A percentile compares a stretch with the other conserved stretches of the same genome.
Evolutionary conservation across 257 asterid species (phyloP).

Genomic region (Solanum sejunctum): DNA sequence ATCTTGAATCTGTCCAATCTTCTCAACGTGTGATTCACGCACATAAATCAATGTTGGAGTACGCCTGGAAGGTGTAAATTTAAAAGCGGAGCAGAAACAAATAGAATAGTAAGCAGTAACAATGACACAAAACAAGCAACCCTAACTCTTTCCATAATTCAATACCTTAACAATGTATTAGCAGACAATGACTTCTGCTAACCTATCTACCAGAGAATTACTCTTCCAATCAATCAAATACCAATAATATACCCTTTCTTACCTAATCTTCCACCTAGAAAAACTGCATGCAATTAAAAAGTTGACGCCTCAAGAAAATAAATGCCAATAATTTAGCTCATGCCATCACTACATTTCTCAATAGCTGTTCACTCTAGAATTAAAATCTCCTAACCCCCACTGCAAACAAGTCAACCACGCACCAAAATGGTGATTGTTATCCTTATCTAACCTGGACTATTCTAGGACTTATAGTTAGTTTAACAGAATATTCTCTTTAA

Average conservation of each 20-base stretch:
- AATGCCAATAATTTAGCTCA: neutral
- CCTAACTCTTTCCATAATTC: neutral
- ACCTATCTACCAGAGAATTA: neutral
- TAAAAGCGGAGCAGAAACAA: neutral
- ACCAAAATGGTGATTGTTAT: neutral
- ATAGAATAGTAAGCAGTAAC: neutral
- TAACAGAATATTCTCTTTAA: neutral
- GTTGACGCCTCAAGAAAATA: neutral
- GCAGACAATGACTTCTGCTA: neutral
- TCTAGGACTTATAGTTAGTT: neutral
- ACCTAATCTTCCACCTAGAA: neutral
- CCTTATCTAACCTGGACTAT: neutral
- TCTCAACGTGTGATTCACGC: slow-evolving; percentile 94
- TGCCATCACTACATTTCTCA: neutral
- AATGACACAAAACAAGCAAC: neutral
- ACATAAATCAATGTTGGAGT: slow-evolving; percentile 91
- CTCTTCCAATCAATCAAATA: neutral
- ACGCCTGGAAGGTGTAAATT: slow-evolving; percentile 40
- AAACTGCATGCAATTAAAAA: neutral
- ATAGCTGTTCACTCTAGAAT: neutral
- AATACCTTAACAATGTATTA: neutral
- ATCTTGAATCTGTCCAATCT: slow-evolving; percentile 87
- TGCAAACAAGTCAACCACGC: neutral
- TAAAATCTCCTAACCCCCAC: neutral
- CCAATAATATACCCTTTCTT: neutral